Evolutionary conservation across 495 filamentous ascomycete species (phyloP).

Genomic region (Tuber calosporum): DNA sequence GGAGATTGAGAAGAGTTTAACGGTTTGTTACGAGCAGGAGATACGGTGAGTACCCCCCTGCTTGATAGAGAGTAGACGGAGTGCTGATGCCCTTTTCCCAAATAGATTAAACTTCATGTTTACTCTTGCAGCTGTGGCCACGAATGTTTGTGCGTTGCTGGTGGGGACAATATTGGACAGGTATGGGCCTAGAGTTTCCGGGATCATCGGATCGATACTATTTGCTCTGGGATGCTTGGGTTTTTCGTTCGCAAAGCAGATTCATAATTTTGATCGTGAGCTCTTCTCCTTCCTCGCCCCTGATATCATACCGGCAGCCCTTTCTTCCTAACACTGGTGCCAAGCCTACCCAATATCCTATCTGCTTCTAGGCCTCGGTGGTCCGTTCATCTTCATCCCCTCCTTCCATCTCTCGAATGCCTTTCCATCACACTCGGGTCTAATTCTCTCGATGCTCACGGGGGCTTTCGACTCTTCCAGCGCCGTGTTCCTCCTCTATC

Average conservation of each 20-base stretch:
- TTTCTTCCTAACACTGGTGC: neutral
- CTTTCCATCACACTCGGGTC: conserved; percentile 74
- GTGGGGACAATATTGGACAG: conserved; percentile 79
- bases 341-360: conserved; percentile 48
- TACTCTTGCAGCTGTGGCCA: conserved; percentile 80
- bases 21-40: conserved; percentile 67
- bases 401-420: conserved; percentile 91
- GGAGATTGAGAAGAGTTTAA: conserved; percentile 54
- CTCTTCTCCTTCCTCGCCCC: neutral
- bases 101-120: conserved; percentile 77
- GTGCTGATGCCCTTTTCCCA: neutral
- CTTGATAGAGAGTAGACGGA: neutral
- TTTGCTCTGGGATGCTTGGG: conserved; percentile 61
- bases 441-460: conserved; percentile 77
- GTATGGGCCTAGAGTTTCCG: conserved; percentile 70
- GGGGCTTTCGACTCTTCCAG: conserved; percentile 86
- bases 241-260: conserved; percentile 59
- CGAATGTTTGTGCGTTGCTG: conserved; percentile 64
- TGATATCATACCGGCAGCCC: too few species aligned
- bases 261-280: conserved; percentile 48
- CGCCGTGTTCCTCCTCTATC: conserved; percentile 81
- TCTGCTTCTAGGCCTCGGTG: conserved; percentile 72
- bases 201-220: conserved; percentile 62
- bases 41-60: conserved; percentile 50
- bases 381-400: conserved; percentile 83